Conservation (phyloP, 768 basidiomycete species). For the Collybiopsis luxurians region DNA sequence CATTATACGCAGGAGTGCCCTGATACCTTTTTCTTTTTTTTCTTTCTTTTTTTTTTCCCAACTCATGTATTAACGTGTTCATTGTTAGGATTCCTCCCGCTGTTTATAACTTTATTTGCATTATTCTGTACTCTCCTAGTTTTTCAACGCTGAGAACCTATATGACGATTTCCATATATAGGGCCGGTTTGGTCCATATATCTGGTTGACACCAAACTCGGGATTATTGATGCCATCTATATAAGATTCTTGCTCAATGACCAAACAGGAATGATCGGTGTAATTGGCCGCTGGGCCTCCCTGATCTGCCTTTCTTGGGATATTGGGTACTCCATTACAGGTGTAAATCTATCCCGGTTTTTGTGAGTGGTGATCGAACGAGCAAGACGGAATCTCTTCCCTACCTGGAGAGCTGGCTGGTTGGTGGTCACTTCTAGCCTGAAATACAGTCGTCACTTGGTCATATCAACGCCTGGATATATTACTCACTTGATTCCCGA, state of each 20-base stretch:
- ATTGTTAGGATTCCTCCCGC: neutral
- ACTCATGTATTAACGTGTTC: neutral
- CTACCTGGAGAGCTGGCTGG: constrained; percentile 43
- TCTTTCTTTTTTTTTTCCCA: neutral
- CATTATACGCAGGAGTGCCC: constrained; percentile 51
- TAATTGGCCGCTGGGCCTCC: constrained; percentile 36
- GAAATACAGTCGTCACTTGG: neutral
- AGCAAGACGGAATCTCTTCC: neutral
- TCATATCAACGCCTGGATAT: neutral
- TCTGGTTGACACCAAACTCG: constrained; percentile 40
- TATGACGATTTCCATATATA: constrained; percentile 41
- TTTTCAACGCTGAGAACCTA: constrained; percentile 27
- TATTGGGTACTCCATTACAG: constrained; percentile 35
- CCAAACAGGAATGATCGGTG: constrained; percentile 37
- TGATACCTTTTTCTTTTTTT: constrained; percentile 29
- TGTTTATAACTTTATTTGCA: neutral
- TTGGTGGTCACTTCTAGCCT: constrained; percentile 43
- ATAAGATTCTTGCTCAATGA: constrained; percentile 41
- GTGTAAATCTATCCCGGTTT: constrained; percentile 32
- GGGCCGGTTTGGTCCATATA: constrained; percentile 35
- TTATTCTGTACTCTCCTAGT: neutral
- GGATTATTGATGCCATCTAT: constrained; percentile 52
- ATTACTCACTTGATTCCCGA: constrained; percentile 40
- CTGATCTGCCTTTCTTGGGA: constrained; percentile 40
- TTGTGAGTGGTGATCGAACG: neutral